A percentile compares a stretch with the other conserved stretches of the same genome.
Evolutionary conservation across 768 basidiomycete genomes (phyloP).

Genomic region (Psilocybe tampanensis): DNA sequence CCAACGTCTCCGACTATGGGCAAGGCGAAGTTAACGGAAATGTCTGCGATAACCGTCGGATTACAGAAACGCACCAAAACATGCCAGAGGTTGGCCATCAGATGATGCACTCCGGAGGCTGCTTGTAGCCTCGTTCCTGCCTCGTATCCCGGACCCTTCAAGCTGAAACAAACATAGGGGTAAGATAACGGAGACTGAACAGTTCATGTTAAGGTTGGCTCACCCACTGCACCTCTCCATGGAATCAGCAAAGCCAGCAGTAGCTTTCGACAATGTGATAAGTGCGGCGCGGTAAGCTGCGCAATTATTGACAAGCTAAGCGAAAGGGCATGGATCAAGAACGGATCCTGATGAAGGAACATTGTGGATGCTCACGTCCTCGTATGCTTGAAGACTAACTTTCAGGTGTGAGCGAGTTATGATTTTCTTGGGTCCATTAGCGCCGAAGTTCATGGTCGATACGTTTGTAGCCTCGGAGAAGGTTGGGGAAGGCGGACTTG

Average conservation of each 20-base stretch:
- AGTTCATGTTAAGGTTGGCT: conserved; percentile 24
- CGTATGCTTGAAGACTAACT: conserved; percentile 76
- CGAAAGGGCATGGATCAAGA: background rate
- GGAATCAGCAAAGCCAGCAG: conserved; percentile 84
- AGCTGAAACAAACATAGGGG: conserved; percentile 35
- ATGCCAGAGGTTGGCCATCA: conserved; percentile 92
- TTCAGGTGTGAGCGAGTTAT: conserved; percentile 82
- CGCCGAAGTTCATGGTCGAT: conserved; percentile 77
- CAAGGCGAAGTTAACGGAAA: conserved; percentile 6
- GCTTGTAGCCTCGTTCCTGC: conserved; percentile 82
- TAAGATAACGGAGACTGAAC: background rate
- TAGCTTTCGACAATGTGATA: conserved; percentile 78
- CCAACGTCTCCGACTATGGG: conserved; percentile 76
- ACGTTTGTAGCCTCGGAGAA: conserved; percentile 81
- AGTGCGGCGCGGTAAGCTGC: conserved; percentile 83
- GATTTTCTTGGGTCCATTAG: conserved; percentile 75
- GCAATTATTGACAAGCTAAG: conserved; percentile 73
- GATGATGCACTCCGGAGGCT: conserved; percentile 85
- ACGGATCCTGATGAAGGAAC: background rate
- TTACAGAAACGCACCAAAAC: conserved; percentile 63
- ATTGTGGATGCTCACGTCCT: conserved; percentile 58
- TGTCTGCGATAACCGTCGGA: background rate
- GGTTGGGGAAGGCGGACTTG: conserved; percentile 77
- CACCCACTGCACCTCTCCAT: conserved; percentile 85
- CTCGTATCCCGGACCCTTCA: conserved; percentile 82